phyloP scores from a whole-genome alignment of 2,329 filamentous ascomycete genomes.

The Xylariomycetidae sp. region DNA sequence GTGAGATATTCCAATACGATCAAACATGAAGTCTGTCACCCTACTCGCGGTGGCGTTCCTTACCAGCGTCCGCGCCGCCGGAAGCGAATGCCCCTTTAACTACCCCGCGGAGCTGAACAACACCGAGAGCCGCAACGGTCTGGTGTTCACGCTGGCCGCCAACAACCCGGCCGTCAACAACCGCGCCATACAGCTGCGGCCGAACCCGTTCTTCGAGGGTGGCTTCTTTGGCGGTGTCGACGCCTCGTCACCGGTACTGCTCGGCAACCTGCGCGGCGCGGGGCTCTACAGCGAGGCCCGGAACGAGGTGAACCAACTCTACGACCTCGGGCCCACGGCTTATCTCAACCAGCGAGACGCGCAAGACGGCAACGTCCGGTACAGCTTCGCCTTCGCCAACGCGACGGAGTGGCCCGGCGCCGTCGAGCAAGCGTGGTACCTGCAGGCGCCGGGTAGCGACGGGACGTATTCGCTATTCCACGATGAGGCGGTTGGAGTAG shows the following conservation, averaged over 20 bases:
- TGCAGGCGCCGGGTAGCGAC: conserved; percentile 6
- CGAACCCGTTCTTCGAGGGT: conserved; percentile 5
- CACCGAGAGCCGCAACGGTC: conserved; percentile 14
- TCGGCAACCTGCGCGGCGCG: conserved; percentile 10
- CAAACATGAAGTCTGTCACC: conserved; percentile 10
- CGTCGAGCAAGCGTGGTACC: conserved; percentile 13
- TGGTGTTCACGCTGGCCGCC: conserved; percentile 12
- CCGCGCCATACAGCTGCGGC: conserved; percentile 16
- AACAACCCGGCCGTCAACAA: conserved; percentile 14
- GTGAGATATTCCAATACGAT: conserved; percentile 1
- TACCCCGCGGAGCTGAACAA: conserved; percentile 13
- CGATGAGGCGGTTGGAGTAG: conserved; percentile 3
- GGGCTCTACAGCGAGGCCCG: conserved; percentile 11
- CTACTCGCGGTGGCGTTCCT: conserved; percentile 8
- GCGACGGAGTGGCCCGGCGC: conserved; percentile 11
- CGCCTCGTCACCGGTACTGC: conserved; percentile 13
- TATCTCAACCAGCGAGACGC: conserved; percentile 16
- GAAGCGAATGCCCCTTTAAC: conserved; percentile 15
- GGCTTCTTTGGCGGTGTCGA: conserved; percentile 14
- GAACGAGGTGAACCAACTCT: conserved; percentile 11
- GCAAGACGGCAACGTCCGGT: conserved; percentile 10
- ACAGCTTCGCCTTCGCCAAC: conserved; percentile 15
- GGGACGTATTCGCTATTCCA: conserved; percentile 14
- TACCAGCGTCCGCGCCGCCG: conserved; percentile 5
- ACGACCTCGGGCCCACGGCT: conserved; percentile 14